These are phyloP conservation scores for Didymella segeticola DNA, from an alignment of 2,329 filamentous ascomycete genomes.

Conservation along the genomic window DNA sequence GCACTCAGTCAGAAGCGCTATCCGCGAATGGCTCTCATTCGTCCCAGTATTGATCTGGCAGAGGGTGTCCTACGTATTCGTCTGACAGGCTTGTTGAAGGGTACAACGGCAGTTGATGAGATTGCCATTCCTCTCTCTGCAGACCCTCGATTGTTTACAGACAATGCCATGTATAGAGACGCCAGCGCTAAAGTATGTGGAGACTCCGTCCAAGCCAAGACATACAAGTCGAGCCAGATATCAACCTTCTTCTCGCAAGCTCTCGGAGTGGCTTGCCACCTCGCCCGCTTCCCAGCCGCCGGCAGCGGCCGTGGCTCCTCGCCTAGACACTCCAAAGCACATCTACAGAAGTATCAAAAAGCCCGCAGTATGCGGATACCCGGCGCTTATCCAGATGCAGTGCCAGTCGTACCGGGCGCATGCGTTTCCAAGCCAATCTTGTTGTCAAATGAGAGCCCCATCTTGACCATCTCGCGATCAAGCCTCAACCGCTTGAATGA, in stretches of 20 bases:
- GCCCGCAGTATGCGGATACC: constrained; percentile 52
- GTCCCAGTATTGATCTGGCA: constrained; percentile 75
- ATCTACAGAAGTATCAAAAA: constrained; percentile 61
- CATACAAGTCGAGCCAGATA: constrained; percentile 71
- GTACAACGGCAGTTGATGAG: constrained; percentile 42
- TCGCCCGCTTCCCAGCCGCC: constrained; percentile 79
- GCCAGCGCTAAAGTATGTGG: constrained; percentile 78
- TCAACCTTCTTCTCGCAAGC: constrained; percentile 78
- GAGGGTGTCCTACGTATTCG: constrained; percentile 69
- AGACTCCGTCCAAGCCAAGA: constrained; percentile 73
- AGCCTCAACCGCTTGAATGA: constrained; percentile 81
- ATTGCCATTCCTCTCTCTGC: constrained; percentile 67
- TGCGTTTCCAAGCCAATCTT: constrained; percentile 67
- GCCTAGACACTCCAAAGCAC: constrained; percentile 74
- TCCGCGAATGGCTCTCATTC: constrained; percentile 84
- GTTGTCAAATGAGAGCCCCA: constrained; percentile 92
- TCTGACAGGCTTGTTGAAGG: constrained; percentile 52
- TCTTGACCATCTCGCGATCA: constrained; percentile 80
- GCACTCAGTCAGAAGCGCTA: constrained; percentile 89
- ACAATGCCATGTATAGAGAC: constrained; percentile 47
- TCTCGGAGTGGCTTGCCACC: constrained; percentile 78
- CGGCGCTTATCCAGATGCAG: constrained; percentile 60
- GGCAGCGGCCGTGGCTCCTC: constrained; percentile 59
- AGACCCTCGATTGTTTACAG: constrained; percentile 65
- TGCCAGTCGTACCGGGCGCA: constrained; percentile 57